Base-by-base conservation (phyloP, 83 land plant species). In the Picea abies region DNA sequence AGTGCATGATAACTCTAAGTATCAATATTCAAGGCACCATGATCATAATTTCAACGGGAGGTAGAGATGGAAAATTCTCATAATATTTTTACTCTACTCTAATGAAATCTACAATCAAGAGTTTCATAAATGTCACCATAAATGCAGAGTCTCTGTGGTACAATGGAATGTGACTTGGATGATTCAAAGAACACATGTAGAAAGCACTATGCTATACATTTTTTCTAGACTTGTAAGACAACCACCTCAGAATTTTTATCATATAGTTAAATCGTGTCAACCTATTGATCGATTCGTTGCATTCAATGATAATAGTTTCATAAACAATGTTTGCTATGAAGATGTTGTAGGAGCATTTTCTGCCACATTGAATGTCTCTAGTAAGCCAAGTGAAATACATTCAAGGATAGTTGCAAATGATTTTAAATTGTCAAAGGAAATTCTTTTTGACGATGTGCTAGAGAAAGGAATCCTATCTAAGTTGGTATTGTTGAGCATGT, bases 241-340 rank as follows among this genome's bases (percentile, higher is more conserved):
- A 22, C 63, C 35, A 58, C 63, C 79, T 60, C 39, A 78, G 63
- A 78, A 32, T n/a, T 78, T 78, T 56, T 39, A 58, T 56, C 79
- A 78, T 56, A 11, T 37, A 58, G 1, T 60, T 16, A 78, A 56
- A 25, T 63, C 8, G 2, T 56, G 37, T 26, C 63, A 29, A 60
- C 63, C 49, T 32, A 60, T 41, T 41, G 44, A 41, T 41, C 5
- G 5, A 1, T 41, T 41, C 5, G 4, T 5, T 41, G 5, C 44
- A 41, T 41, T 41, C 44, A 41, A 41, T 41, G 44, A 4, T 41
- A 41, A 5, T 77, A 29, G 56, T 56, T 56, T 35, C 8, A 4
- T 23, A 23, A 60, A 25, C 10, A 78, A 58, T 11, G 4, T 29
- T 56, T 56, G 20, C 63, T 14, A 25, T 25, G 79, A 60, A 19